Evolutionary conservation across 2,329 filamentous ascomycete species (phyloP).

Genomic region (Pyricularia grisea): DNA sequence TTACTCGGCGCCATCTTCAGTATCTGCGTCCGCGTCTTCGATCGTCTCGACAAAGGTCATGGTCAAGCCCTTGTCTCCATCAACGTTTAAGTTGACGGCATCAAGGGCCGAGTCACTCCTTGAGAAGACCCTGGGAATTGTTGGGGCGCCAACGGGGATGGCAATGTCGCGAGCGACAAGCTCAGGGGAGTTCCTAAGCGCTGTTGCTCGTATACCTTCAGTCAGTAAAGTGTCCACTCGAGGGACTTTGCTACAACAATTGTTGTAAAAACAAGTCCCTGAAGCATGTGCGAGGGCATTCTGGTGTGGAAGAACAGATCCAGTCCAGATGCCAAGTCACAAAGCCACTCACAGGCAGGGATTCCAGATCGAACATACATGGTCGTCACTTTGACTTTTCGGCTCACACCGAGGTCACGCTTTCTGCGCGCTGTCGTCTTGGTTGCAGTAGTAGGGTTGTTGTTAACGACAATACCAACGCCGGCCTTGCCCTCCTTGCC

Average conservation of each 20-base stretch:
- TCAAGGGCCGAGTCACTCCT: slow-evolving; percentile 23
- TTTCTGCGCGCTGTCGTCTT: background rate
- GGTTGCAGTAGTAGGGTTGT: slow-evolving; percentile 14
- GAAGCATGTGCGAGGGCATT: background rate
- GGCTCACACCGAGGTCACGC: slow-evolving; percentile 1
- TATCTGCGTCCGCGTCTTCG: slow-evolving; percentile 15
- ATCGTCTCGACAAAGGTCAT: slow-evolving; percentile 36
- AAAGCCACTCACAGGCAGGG: slow-evolving; percentile 26
- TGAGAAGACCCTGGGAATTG: slow-evolving; percentile 6
- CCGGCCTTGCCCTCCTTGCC: slow-evolving; percentile 27
- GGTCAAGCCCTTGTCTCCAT: slow-evolving; percentile 31
- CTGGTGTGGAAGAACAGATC: background rate
- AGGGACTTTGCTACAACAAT: background rate
- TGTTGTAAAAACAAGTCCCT: background rate
- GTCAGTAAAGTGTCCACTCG: background rate
- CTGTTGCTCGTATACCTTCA: slow-evolving; percentile 9
- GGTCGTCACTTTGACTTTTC: slow-evolving; percentile 30
- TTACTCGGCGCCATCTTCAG: background rate
- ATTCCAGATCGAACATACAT: slow-evolving; percentile 36
- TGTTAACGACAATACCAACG: slow-evolving; percentile 24
- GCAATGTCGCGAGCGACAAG: slow-evolving; percentile 11
- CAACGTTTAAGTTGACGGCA: slow-evolving; percentile 33
- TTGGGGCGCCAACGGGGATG: slow-evolving; percentile 5
- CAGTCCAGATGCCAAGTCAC: background rate
- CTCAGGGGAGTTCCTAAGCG: slow-evolving; percentile 14